phyloP scores from a whole-genome alignment of 495 filamentous ascomycete genomes.

The Wilcoxina mikolae region DNA sequence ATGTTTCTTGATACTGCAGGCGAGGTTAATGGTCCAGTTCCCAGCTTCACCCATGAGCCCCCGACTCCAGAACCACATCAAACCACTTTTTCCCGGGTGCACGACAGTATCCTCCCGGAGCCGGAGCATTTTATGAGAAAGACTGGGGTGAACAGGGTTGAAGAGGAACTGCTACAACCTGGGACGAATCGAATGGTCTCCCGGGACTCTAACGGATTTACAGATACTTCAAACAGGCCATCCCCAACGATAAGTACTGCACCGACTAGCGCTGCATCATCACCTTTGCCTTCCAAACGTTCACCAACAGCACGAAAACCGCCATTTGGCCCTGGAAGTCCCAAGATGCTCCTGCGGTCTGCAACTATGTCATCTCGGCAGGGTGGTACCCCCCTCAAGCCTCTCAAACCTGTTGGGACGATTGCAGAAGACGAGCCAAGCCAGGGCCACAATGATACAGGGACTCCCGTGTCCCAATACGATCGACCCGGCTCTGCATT shows the following conservation, averaged over 20 bases:
- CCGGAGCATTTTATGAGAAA: too few relatives aligned
- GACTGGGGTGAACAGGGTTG: too few relatives aligned
- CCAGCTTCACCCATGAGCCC: constrained; percentile 3
- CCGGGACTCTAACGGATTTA: not conserved
- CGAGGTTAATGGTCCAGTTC: not conserved
- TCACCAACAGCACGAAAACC: constrained; percentile 3
- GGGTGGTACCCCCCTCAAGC: constrained; percentile 1
- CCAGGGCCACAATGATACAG: not conserved
- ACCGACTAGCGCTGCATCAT: constrained; percentile 1
- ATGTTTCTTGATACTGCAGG: constrained; percentile 3
- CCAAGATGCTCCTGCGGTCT: constrained; percentile 2
- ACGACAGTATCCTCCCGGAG: not conserved
- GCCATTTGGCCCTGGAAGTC: not conserved
- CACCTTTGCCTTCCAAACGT: not conserved
- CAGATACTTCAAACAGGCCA: not conserved
- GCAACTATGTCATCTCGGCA: constrained; percentile 10
- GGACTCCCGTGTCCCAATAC: not conserved
- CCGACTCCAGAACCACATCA: constrained; percentile 3
- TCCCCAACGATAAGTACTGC: constrained; percentile 6
- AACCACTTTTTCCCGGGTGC: not conserved
- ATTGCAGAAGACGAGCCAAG: not conserved
- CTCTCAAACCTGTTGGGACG: not conserved
- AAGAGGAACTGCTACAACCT: too few relatives aligned
- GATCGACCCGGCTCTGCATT: not conserved
- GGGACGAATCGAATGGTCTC: not conserved